These are phyloP conservation scores for Lentithecium fluviatile DNA, from an alignment of 495 filamentous ascomycete genomes.

Conservation along the genomic window DNA sequence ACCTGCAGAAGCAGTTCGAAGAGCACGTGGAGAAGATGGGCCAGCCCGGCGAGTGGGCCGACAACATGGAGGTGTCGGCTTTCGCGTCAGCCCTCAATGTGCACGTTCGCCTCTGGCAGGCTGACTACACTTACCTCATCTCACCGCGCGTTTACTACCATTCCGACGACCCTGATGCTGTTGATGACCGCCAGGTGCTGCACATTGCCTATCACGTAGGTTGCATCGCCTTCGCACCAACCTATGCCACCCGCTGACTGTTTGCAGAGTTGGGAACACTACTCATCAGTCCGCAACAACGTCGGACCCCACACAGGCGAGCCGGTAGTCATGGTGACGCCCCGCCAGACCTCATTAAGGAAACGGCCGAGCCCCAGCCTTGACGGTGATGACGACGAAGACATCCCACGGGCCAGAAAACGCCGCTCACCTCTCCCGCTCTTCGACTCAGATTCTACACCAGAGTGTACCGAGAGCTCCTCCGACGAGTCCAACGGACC, in stretches of 20 bases:
- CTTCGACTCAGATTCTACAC: slow-evolving; percentile 22
- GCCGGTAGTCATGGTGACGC: slow-evolving; percentile 46
- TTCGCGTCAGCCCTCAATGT: slow-evolving; percentile 62
- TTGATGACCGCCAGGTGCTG: slow-evolving; percentile 39
- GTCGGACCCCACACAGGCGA: slow-evolving; percentile 59
- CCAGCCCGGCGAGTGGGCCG: slow-evolving; percentile 64
- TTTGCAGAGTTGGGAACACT: slow-evolving; percentile 65
- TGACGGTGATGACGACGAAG: slow-evolving; percentile 21
- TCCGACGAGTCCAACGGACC: slow-evolving; percentile 22
- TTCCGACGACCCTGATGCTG: slow-evolving; percentile 38
- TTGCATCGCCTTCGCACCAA: slow-evolving; percentile 13
- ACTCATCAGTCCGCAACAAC: slow-evolving; percentile 67
- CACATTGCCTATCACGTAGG: slow-evolving; percentile 74
- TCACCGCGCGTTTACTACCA: slow-evolving; percentile 8
- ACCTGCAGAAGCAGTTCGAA: slow-evolving; percentile 64
- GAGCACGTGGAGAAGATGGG: slow-evolving; percentile 61
- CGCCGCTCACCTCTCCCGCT: slow-evolving; percentile 22
- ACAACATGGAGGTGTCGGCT: slow-evolving; percentile 70
- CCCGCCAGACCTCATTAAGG: slow-evolving; percentile 27
- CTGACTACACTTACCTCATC: slow-evolving; percentile 47
- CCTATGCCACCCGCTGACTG: neutral
- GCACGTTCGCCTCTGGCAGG: slow-evolving; percentile 65
- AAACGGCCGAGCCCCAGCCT: slow-evolving; percentile 26
- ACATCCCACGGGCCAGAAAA: slow-evolving; percentile 13
- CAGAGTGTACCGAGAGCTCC: slow-evolving; percentile 18